Evolutionary conservation across 805 yeast genomes (phyloP), one percentile per base, ranked within the genome.

Genomic region (Pichia phayaonensis): DNA sequence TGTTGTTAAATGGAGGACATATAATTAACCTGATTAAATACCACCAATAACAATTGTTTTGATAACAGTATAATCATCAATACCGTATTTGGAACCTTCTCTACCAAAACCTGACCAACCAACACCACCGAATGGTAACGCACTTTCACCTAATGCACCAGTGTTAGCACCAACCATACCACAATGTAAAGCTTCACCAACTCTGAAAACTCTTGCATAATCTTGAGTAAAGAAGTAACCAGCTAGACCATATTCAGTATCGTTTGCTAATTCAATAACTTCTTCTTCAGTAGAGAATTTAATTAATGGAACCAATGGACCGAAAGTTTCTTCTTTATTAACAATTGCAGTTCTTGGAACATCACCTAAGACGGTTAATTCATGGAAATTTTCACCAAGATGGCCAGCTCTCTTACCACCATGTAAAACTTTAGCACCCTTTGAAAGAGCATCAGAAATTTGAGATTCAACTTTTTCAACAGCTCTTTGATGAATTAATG

Each of bases 151-250:
- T 49, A 87, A 77, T 12, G 77, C 69, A 26, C 94, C 94, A 12
- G 89, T 79, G 67, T 87, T 87, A 51, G 80, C 81, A 41, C 94
- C 94, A 48, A 87, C 76, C 95, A 87, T 87, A 45, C 95, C 95
- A 27, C 75, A 80, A 56, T 87, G 80, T 47, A 87, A 71, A 24
- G 72, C 79, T 66, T 84, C 90, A 31, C 86, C 81, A 10, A 84
- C 79, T 49, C 75, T 71, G 66, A 81, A 74, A 10, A 83, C 71
- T 45, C 81, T 73, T 45, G 71, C 62, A 50, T 80, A 64, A 64
- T 83, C 76, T 48, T 71, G 63, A 21, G 90, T 75, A 70, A 64
- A 86, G 65, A 87, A 77, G 64, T 87, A 87, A 16, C 87, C 87
- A 2, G 94, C 92, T 48, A 86, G 74, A 20, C 95, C 95, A 41